Percentiles rank a stretch among this genome's conserved stretches.
Evolutionary conservation across 768 basidiomycete species (phyloP).

Genomic region (Mycena pura): DNA sequence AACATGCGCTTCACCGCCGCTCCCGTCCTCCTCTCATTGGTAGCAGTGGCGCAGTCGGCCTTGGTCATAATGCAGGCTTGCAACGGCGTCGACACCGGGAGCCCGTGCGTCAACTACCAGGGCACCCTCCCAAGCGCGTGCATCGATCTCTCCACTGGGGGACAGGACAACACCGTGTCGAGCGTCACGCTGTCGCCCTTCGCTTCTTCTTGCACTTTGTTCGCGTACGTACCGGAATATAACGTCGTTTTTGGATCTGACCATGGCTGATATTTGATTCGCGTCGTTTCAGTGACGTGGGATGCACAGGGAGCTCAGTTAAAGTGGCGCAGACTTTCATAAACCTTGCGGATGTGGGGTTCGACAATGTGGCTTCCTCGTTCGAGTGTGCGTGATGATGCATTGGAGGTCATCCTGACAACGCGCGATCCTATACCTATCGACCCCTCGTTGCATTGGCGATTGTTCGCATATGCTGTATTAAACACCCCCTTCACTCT

Average conservation of each 20-base stretch:
- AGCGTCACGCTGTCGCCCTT: not conserved
- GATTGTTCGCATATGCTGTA: not conserved
- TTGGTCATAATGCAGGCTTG: slow-evolving; percentile 7
- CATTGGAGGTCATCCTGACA: not conserved
- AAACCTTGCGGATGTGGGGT: not conserved
- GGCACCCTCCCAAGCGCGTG: slow-evolving; percentile 9
- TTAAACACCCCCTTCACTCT: not conserved
- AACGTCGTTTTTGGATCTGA: not conserved
- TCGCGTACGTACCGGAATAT: not conserved
- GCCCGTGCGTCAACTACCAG: slow-evolving; percentile 8
- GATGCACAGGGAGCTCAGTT: not conserved
- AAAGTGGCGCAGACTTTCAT: not conserved
- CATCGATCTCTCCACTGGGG: slow-evolving; percentile 6
- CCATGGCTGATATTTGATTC: not conserved
- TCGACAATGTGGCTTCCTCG: not conserved
- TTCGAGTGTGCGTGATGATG: not conserved
- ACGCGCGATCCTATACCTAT: not conserved
- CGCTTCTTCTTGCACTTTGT: slow-evolving; percentile 7
- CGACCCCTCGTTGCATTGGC: not conserved
- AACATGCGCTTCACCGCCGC: slow-evolving; percentile 1
- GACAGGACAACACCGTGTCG: slow-evolving; percentile 14
- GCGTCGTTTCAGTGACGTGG: not conserved
- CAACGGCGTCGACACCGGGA: slow-evolving; percentile 5
- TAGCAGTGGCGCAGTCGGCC: not conserved
- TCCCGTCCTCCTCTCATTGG: not conserved